A percentile compares a stretch with the other conserved stretches of the same genome.
These are phyloP conservation scores for Delonix regia DNA, from an alignment of 306 rosid species.

Conservation along the genomic window DNA sequence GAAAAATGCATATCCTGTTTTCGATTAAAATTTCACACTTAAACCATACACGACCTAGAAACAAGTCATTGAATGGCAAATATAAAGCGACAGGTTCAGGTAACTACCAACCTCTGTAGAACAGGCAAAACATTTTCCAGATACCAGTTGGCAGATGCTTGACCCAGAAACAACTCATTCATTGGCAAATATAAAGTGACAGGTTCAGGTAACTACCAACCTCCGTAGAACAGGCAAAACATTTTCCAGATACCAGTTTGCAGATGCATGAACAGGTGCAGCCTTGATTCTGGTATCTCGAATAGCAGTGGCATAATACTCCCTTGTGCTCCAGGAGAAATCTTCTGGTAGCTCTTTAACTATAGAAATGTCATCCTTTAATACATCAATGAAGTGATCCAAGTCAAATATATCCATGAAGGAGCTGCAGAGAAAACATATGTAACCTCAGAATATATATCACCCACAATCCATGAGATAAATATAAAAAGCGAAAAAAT, in stretches of 20 bases:
- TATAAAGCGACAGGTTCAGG: slow-evolving; percentile 37
- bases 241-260: slow-evolving; percentile 88
- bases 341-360: slow-evolving; percentile 88
- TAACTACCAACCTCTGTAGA: slow-evolving; percentile 71
- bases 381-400: slow-evolving; percentile 90
- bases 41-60: background rate
- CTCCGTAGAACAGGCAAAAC: slow-evolving; percentile 83
- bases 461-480: slow-evolving; percentile 26
- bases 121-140: slow-evolving; percentile 82
- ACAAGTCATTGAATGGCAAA: slow-evolving; percentile 14
- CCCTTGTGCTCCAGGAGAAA: slow-evolving; percentile 91
- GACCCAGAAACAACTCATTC: slow-evolving; percentile 38
- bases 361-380: slow-evolving; percentile 84
- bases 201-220: slow-evolving; percentile 60
- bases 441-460: slow-evolving; percentile 28
- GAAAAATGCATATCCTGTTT: background rate
- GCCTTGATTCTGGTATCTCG: slow-evolving; percentile 87
- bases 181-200: slow-evolving; percentile 33
- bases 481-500: slow-evolving; percentile 3
- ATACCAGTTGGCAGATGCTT: slow-evolving; percentile 87
- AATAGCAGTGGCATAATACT: slow-evolving; percentile 73
- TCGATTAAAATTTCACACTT: background rate
- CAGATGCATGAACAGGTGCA: slow-evolving; percentile 92
- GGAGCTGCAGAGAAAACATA: slow-evolving; percentile 65
- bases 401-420: slow-evolving; percentile 93